A percentile compares a stretch with the other conserved stretches of the same genome.
Evolutionary conservation across 129 eudicot species (phyloP).

Genomic region (Calendula officinalis): DNA sequence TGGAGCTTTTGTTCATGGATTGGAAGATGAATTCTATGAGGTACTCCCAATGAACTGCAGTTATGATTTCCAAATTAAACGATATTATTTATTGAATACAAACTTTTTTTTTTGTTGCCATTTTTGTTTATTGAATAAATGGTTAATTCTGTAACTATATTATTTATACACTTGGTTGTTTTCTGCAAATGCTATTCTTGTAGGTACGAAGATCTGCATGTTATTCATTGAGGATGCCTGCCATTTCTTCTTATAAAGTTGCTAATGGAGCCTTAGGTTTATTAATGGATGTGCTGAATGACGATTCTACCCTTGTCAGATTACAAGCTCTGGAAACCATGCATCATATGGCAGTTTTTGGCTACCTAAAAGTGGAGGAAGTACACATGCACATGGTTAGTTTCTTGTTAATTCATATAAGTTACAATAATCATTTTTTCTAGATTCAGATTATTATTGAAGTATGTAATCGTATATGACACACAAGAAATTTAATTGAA

Average conservation of each 20-base stretch:
- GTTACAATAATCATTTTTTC: too few relatives aligned
- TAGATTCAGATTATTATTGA: too few relatives aligned
- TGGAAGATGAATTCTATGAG: slow-evolving; percentile 89
- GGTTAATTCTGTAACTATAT: too few relatives aligned
- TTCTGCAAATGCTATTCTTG: slow-evolving; percentile 13
- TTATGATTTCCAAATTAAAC: not conserved
- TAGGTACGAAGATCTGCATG: slow-evolving; percentile 90
- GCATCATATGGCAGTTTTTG: slow-evolving; percentile 57
- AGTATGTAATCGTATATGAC: not conserved
- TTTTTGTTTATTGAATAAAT: too few relatives aligned
- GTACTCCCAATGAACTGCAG: slow-evolving; percentile 29
- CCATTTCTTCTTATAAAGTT: slow-evolving; percentile 50
- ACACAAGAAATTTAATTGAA: not conserved
- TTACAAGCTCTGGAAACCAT: slow-evolving; percentile 68
- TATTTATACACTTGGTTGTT: not conserved
- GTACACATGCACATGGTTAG: slow-evolving; percentile 72
- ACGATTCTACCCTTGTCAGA: slow-evolving; percentile 64
- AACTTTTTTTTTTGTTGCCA: too few relatives aligned
- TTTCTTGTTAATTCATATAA: slow-evolving; percentile 11
- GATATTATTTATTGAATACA: too few relatives aligned
- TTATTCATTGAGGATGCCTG: slow-evolving; percentile 51
- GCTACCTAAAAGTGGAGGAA: slow-evolving; percentile 59
- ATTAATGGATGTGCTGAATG: slow-evolving; percentile 74
- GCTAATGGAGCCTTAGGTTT: slow-evolving; percentile 56
- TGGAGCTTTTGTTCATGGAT: slow-evolving; percentile 79